Conservation (phyloP, 148 eudicot species). For the Vaccinium vitisidaea region DNA sequence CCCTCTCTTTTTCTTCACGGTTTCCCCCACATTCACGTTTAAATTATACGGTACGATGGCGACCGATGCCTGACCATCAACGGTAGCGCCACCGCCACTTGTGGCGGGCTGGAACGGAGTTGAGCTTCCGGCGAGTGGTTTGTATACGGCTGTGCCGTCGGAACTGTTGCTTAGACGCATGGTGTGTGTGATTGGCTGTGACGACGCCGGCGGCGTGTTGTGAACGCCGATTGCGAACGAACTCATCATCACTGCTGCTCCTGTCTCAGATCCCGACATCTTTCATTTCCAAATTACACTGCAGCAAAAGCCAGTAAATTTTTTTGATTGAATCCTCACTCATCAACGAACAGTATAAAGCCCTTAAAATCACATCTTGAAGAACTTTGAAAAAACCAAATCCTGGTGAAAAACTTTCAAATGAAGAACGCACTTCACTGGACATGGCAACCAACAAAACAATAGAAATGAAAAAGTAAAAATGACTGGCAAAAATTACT, state of each 20-base stretch:
- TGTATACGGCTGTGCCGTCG: slow-evolving; percentile 30
- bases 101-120: slow-evolving; percentile 14
- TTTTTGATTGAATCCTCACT: background rate
- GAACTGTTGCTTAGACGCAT: slow-evolving; percentile 22
- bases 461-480: background rate
- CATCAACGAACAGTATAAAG: background rate
- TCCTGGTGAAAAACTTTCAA: background rate
- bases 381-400: background rate
- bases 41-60: slow-evolving; percentile 14
- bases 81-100: background rate
- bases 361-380: background rate
- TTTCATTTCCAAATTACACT: background rate
- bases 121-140: slow-evolving; percentile 22
- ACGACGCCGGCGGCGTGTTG: background rate
- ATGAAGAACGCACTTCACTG: background rate
- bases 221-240: slow-evolving; percentile 16
- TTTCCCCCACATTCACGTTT: slow-evolving; percentile 19
- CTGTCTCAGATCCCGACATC: slow-evolving; percentile 28
- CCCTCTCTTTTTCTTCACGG: slow-evolving; percentile 47
- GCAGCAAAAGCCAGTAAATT: background rate
- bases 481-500: background rate
- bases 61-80: background rate
- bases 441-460: background rate
- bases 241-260: slow-evolving; percentile 15
- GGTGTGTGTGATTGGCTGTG: slow-evolving; percentile 20